Conservation (phyloP, 148 eudicot species). For the Talinum fruticosum region DNA sequence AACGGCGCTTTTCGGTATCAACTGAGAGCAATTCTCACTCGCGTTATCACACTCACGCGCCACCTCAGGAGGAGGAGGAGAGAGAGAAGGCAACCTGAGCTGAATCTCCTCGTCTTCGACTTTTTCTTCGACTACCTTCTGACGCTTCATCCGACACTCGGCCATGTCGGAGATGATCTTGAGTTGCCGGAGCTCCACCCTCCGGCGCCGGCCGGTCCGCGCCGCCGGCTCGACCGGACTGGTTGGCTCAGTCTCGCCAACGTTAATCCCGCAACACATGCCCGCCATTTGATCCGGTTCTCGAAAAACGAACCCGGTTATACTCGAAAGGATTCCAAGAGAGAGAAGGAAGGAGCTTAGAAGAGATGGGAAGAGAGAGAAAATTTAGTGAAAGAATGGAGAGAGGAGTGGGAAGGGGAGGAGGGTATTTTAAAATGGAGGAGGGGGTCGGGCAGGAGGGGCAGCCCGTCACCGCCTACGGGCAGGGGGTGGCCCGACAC, state of each 20-base stretch:
- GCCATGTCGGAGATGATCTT: conserved; percentile 39
- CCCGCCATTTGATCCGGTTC: conserved; percentile 52
- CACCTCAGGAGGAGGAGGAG: neutral
- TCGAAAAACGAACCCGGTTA: neutral
- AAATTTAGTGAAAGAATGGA: conserved; percentile 5
- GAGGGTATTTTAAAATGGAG: conserved; percentile 9
- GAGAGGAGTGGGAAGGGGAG: conserved; percentile 3
- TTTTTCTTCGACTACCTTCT: neutral
- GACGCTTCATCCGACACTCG: conserved; percentile 10
- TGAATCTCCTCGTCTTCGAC: neutral
- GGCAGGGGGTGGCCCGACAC: conserved; percentile 49
- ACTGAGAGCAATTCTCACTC: neutral
- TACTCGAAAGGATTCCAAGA: neutral
- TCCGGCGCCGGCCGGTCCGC: conserved; percentile 39
- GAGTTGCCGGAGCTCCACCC: conserved; percentile 51
- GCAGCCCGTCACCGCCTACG: conserved; percentile 26
- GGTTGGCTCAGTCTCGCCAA: conserved; percentile 57
- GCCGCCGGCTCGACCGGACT: conserved; percentile 48
- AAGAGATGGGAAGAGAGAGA: conserved; percentile 16
- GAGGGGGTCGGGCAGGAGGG: conserved; percentile 33
- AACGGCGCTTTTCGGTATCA: neutral
- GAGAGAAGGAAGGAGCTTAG: neutral
- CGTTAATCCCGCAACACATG: conserved; percentile 63
- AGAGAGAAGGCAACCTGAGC: neutral
- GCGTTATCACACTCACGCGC: conserved; percentile 22